A percentile compares a stretch with the other conserved stretches of the same genome.
These are phyloP conservation scores for Trametes hirsuta DNA, from an alignment of 1,284 basidiomycete genomes.

Conservation along the genomic window DNA sequence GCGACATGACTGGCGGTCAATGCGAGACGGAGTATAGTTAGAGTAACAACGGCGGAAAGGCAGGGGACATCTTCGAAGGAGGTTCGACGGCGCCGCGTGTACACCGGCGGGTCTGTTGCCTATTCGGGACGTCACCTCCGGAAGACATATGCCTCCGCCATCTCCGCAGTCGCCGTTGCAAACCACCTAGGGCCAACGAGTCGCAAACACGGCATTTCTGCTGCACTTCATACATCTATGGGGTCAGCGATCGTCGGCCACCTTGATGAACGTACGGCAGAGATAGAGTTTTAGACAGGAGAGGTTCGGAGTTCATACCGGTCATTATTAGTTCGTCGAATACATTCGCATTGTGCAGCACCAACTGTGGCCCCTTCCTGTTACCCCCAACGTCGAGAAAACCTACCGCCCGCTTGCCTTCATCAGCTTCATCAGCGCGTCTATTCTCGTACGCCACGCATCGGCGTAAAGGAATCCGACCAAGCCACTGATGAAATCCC, in stretches of 20 bases:
- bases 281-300: background rate
- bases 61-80: background rate
- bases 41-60: background rate
- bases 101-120: background rate
- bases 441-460: conserved; percentile 63
- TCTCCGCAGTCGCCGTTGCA: conserved; percentile 6
- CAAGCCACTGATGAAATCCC: conserved; percentile 80
- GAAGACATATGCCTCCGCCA: conserved; percentile 5
- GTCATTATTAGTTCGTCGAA: conserved; percentile 23
- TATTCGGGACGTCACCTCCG: background rate
- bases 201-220: no score
- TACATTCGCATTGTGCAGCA: conserved; percentile 22
- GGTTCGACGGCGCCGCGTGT: conserved; percentile 6
- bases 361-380: conserved; percentile 2
- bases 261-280: background rate
- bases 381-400: background rate
- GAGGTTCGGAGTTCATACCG: conserved; percentile 6
- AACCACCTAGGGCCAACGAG: background rate
- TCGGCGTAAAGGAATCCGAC: conserved; percentile 78
- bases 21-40: background rate
- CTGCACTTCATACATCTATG: background rate
- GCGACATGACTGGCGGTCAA: background rate
- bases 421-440: conserved; percentile 47
- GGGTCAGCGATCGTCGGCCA: background rate
- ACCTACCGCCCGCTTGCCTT: conserved; percentile 33